Base-by-base conservation (phyloP, 1,284 basidiomycete species). In the Rhodofomes roseus region DNA sequence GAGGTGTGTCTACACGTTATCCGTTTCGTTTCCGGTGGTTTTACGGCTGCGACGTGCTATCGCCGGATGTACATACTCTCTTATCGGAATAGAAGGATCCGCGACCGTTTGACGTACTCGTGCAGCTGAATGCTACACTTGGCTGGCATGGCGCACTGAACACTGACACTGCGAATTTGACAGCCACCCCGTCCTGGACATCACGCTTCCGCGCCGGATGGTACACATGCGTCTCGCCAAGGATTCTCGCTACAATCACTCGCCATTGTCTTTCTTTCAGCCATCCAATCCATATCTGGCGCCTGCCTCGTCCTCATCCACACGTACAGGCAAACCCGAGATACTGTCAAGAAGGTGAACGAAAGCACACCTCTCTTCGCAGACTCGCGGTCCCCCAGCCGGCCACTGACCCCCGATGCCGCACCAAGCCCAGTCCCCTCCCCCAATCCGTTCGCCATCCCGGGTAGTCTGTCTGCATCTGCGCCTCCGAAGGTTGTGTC, bases 221-320 rank as follows among this genome's bases (percentile, higher is more conserved):
- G 36, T 50, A 57, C 22, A 12, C 29, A 29, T 43, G 46, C 29
- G 18, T 55, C 27, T 29, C 59, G 29, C 27, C 58, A 68, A 53
- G 50, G 61, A 71, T 52, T 78, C 78, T 84, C 87, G 1, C 80
- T 87, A 63, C 87, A 89, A 56, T 78, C 77, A 43, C 66, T 89
- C 40, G 76, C 89, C 57, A 81, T 93, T 29, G 70, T 87, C 61
- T 71, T 90, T 39, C 83, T 93, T 36, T 92, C 90, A 9, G 79
- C 84, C 22, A 78, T 93, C 18, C 90, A 92, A 65, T 79, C 81
- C 3, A 74, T 92, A 29, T 92, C 90, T 1, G 84, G 87, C 14
- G 73, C 77, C 29, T 87, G 85, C 64, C 81, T 92, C 8, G 78
- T 82, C 41, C 74, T 90, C 43, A 84, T 90, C 37, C 78, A 89